phyloP scores from a whole-genome alignment of 2,329 filamentous ascomycete genomes.

The Talaromyces sp. region DNA sequence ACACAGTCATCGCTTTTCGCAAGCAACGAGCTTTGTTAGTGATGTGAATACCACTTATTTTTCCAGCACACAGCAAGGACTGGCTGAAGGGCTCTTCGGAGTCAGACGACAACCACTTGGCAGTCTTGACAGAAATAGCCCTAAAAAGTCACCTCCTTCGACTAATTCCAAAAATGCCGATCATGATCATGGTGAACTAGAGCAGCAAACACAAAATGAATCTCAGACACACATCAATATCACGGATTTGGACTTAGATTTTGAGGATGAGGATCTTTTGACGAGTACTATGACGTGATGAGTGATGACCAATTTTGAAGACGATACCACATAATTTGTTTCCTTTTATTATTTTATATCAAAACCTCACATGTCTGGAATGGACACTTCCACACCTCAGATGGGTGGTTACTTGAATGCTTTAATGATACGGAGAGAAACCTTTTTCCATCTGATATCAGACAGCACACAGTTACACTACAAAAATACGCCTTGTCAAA shows the following conservation, averaged over 20 bases:
- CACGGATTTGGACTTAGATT: conserved; percentile 32
- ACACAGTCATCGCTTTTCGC: neutral
- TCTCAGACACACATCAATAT: conserved; percentile 3
- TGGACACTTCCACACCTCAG: neutral
- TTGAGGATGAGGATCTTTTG: conserved; percentile 36
- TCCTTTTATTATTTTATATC: neutral
- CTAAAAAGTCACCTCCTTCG: conserved; percentile 24
- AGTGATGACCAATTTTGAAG: neutral
- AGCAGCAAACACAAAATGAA: neutral
- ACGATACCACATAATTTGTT: neutral
- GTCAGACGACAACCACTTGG: conserved; percentile 25
- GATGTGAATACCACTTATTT: neutral
- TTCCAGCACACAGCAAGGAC: neutral
- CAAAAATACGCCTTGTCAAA: neutral
- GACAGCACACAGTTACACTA: neutral
- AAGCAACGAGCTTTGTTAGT: neutral
- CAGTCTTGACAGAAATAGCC: conserved; percentile 29
- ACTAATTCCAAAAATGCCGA: conserved; percentile 19
- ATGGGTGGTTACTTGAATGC: neutral
- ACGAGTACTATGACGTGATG: conserved; percentile 27
- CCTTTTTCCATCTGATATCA: neutral
- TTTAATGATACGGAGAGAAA: neutral
- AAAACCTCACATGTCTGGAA: neutral
- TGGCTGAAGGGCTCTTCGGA: neutral
- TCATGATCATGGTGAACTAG: neutral